Evolutionary conservation across 2,329 filamentous ascomycete genomes (phyloP).

Genomic region (Canariomyces notabilis): DNA sequence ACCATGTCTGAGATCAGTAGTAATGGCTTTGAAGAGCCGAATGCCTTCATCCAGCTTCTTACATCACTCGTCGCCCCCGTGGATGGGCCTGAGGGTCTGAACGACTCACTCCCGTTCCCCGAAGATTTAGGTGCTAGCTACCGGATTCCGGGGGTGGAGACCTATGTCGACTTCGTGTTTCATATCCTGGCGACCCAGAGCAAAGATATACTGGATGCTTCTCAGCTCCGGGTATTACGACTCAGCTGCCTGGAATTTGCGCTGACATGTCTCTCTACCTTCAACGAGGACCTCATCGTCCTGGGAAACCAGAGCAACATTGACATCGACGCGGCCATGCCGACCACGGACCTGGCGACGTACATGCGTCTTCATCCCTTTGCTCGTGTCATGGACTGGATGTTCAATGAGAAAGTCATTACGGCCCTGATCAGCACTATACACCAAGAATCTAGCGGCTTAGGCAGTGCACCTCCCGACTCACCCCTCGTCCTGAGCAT

Average conservation of each 20-base stretch:
- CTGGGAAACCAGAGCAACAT: conserved; percentile 76
- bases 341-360: conserved; percentile 65
- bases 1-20: conserved; percentile 72
- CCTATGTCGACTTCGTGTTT: conserved; percentile 87
- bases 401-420: conserved; percentile 89
- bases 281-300: conserved; percentile 90
- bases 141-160: conserved; percentile 77
- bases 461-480: conserved; percentile 67
- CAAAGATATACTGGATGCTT: conserved; percentile 58
- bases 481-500: conserved; percentile 79
- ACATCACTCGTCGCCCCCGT: conserved; percentile 66
- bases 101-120: conserved; percentile 78
- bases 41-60: conserved; percentile 76
- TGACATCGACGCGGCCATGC: conserved; percentile 68
- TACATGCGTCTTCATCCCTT: conserved; percentile 92
- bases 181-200: conserved; percentile 66
- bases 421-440: conserved; percentile 71
- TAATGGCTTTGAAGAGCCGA: conserved; percentile 76
- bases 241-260: conserved; percentile 83
- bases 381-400: conserved; percentile 92
- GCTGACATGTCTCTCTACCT: conserved; percentile 69
- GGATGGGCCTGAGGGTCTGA: conserved; percentile 54
- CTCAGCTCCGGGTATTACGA: conserved; percentile 68
- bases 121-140: conserved; percentile 74
- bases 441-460: conserved; percentile 67